Percentiles rank a stretch among this genome's conserved stretches.
These are phyloP conservation scores for Nidularia sp. DNA, from an alignment of 768 basidiomycete species.

Conservation along the genomic window DNA sequence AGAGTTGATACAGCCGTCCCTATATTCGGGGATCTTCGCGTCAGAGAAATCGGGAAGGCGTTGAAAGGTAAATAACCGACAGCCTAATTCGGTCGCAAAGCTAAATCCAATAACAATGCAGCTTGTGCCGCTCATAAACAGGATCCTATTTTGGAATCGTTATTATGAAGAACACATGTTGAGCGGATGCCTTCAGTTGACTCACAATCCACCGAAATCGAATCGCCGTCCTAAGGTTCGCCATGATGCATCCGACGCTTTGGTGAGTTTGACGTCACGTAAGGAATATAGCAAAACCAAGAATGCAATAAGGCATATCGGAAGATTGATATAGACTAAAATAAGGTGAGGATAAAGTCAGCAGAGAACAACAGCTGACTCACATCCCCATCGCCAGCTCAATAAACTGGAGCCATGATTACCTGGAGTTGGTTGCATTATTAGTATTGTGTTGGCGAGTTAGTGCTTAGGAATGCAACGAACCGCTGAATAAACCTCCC, in stretches of 20 bases:
- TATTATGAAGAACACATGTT: constrained; percentile 10
- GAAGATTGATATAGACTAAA: constrained; percentile 80
- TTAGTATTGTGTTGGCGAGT: too few relatives aligned
- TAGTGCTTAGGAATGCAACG: constrained; percentile 16
- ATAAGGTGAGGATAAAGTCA: constrained; percentile 9
- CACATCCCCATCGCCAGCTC: constrained; percentile 86
- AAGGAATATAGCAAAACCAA: constrained; percentile 58
- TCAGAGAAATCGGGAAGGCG: constrained; percentile 7
- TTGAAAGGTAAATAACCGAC: constrained; percentile 38
- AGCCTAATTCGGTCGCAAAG: constrained; percentile 63
- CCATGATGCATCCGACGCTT: constrained; percentile 52
- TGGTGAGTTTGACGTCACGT: constrained; percentile 45
- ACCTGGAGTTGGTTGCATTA: too few relatives aligned
- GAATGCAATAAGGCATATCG: constrained; percentile 61
- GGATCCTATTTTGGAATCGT: constrained; percentile 50
- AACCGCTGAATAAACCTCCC: constrained; percentile 81
- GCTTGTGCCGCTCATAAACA: constrained; percentile 75
- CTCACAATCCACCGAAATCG: constrained; percentile 79
- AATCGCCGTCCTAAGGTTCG: constrained; percentile 48
- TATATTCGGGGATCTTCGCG: too few relatives aligned
- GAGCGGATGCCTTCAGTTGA: constrained; percentile 10
- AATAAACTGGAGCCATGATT: constrained; percentile 26
- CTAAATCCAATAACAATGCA: constrained; percentile 78
- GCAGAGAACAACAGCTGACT: constrained; percentile 24
- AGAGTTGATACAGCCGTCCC: constrained; percentile 66